A percentile compares a stretch with the other conserved stretches of the same genome.
phyloP scores from a whole-genome alignment of 495 filamentous ascomycete genomes.

The Sordaria brevicollis region DNA sequence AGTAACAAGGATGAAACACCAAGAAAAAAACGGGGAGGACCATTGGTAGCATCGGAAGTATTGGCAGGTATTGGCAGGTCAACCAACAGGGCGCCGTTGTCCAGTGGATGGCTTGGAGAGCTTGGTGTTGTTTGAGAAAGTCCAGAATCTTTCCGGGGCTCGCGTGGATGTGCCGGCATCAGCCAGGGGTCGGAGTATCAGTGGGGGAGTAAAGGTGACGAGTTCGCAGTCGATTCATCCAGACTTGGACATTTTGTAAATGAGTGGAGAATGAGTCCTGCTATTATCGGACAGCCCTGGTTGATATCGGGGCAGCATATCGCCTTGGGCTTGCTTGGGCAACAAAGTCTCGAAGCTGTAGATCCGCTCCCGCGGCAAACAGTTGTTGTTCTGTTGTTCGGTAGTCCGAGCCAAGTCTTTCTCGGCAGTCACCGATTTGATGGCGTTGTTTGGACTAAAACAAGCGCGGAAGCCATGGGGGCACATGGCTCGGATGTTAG shows the following conservation, averaged over 20 bases:
- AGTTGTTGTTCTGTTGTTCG: not conserved
- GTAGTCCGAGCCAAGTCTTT: not conserved
- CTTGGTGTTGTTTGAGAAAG: not conserved
- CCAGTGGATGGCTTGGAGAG: not conserved
- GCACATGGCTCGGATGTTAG: not conserved
- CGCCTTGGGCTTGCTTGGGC: not conserved
- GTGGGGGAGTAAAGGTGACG: not conserved
- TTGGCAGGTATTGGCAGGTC: not conserved
- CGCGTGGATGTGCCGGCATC: not conserved
- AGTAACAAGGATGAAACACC: not conserved
- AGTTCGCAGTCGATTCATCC: not conserved
- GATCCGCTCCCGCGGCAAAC: not conserved
- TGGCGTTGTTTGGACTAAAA: not conserved
- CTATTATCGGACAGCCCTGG: not conserved
- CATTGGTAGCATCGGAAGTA: not conserved
- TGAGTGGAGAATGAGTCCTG: not conserved
- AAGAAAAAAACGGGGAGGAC: not conserved
- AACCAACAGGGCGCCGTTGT: not conserved
- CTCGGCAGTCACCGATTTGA: not conserved
- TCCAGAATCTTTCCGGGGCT: not conserved
- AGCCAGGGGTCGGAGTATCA: not conserved
- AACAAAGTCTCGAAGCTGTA: not conserved
- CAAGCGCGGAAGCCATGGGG: not conserved
- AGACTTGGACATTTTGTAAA: not conserved
- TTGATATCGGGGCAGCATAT: not conserved